phyloP scores from a whole-genome alignment of 345 rosid species.

The Populus nigra region DNA sequence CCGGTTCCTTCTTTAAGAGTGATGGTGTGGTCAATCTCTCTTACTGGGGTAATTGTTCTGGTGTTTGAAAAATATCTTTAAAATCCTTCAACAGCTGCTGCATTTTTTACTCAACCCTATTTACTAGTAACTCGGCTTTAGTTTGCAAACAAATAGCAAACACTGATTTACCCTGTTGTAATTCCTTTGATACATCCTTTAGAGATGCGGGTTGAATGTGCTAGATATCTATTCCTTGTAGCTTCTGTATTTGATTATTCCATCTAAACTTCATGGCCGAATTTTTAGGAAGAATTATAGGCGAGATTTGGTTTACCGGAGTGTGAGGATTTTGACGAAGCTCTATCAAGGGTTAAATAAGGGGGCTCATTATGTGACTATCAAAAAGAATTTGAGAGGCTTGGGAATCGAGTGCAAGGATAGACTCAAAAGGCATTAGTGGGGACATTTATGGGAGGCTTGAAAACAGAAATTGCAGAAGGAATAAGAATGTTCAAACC shows the following conservation, averaged over 20 bases:
- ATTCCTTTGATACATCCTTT: not conserved
- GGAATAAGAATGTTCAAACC: too few species aligned
- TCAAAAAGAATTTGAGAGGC: too few species aligned
- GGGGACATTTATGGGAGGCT: too few species aligned
- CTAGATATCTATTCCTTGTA: not conserved
- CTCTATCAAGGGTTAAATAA: too few species aligned
- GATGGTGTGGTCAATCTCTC: not conserved
- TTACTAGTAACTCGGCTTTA: accelerated
- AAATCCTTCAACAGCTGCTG: not conserved
- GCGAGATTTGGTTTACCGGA: too few species aligned
- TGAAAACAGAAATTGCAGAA: too few species aligned
- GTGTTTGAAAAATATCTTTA: not conserved
- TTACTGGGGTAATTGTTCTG: not conserved
- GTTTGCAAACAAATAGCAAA: not conserved
- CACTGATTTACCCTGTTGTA: not conserved
- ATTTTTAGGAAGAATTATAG: too few species aligned
- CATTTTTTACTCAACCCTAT: not conserved
- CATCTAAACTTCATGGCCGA: not conserved
- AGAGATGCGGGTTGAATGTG: not conserved
- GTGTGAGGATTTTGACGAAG: too few species aligned
- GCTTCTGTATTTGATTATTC: not conserved
- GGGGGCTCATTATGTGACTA: too few species aligned
- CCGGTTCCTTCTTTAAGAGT: not conserved
- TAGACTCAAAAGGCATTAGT: too few species aligned
- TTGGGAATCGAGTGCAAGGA: too few species aligned